Conservation (phyloP, 306 rosid species). For the Cucumis melo region DNA sequence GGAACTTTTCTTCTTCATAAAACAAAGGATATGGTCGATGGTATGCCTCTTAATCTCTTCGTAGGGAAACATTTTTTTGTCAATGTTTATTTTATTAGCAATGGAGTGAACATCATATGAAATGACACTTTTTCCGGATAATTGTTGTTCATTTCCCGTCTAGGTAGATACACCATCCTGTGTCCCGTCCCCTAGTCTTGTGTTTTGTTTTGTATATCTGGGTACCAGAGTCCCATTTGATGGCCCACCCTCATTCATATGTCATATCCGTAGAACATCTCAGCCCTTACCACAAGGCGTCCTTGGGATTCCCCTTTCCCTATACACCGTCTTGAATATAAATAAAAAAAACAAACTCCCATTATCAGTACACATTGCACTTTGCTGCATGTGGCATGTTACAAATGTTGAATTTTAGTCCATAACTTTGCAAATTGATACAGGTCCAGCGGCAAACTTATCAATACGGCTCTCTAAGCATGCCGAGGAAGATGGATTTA, state of each 20-base stretch:
- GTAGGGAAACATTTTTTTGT: background rate
- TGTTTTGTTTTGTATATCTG: background rate
- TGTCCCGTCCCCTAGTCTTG: background rate
- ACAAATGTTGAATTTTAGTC: background rate
- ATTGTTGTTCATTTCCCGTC: background rate
- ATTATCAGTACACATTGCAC: background rate
- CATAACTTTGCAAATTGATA: background rate
- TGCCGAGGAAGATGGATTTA: conserved; percentile 56
- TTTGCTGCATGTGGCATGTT: background rate
- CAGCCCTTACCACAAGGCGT: background rate
- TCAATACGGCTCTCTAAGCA: conserved; percentile 56
- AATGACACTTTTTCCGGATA: background rate
- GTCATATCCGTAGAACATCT: background rate
- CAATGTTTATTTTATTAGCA: background rate
- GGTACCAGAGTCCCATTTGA: background rate
- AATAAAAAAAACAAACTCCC: background rate
- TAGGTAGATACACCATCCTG: background rate
- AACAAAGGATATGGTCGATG: conserved; percentile 94
- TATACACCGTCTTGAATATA: background rate
- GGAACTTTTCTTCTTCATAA: conserved; percentile 99
- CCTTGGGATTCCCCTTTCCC: background rate
- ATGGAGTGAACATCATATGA: background rate
- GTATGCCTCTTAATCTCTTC: conserved; percentile 26
- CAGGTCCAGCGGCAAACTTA: conserved; percentile 35
- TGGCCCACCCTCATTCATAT: background rate